phyloP scores from a whole-genome alignment of 129 eudicot genomes.

The Chrysanthemum makinoi region DNA sequence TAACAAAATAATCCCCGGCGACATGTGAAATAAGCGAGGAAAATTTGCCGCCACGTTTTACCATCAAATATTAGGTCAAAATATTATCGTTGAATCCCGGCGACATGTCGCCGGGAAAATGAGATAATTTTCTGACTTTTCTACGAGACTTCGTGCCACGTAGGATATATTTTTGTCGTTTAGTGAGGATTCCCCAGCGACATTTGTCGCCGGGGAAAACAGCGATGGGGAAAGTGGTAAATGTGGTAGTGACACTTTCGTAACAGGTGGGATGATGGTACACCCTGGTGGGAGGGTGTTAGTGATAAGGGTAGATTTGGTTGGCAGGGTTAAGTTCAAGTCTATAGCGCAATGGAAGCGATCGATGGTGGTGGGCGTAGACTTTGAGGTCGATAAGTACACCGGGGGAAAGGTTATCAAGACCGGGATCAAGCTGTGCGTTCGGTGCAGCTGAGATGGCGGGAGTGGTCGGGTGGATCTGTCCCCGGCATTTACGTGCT shows the following conservation, averaged over 20 bases:
- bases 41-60: no score
- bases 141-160: no score
- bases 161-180: no score
- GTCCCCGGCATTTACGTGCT: slow-evolving; percentile 26
- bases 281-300: slow-evolving; percentile 15
- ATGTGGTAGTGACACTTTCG: slow-evolving; percentile 22
- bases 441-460: background rate
- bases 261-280: slow-evolving; percentile 1
- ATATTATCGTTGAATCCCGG: no score
- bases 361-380: slow-evolving; percentile 24
- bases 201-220: no score
- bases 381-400: slow-evolving; percentile 29
- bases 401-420: slow-evolving; percentile 25
- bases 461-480: slow-evolving; percentile 11
- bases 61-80: no score
- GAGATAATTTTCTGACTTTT: no score
- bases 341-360: slow-evolving; percentile 35
- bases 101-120: no score
- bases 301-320: slow-evolving; percentile 35
- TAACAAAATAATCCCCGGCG: no score
- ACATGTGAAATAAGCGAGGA: no score
- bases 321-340: slow-evolving; percentile 33
- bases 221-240: no score
- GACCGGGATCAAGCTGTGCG: slow-evolving; percentile 14
- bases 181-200: no score